Conservation (phyloP, 495 filamentous ascomycete genomes). For the Podospora pseudocomata region DNA sequence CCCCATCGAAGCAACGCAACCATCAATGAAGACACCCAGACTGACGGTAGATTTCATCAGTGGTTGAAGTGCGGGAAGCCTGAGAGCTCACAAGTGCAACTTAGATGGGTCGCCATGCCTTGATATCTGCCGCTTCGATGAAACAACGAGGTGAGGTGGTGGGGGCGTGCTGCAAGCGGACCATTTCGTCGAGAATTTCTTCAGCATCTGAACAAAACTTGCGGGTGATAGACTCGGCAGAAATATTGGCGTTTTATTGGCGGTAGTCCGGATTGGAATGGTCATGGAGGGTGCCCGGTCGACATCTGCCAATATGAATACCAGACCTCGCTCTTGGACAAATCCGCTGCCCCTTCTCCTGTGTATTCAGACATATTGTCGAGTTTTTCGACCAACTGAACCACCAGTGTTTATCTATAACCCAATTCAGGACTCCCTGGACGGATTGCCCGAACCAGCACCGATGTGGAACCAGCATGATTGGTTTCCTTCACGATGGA, state of each 20-base stretch:
- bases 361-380: not conserved
- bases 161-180: not conserved
- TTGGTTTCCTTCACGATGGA: not conserved
- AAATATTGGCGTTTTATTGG: not conserved
- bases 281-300: not conserved
- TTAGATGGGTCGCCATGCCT: not conserved
- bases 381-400: not conserved
- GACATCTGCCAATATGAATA: not conserved
- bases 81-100: not conserved
- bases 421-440: not conserved
- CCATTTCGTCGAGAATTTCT: not conserved
- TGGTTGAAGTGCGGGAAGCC: not conserved
- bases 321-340: not conserved
- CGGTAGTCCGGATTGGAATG: not conserved
- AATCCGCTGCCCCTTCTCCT: not conserved
- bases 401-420: not conserved
- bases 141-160: not conserved
- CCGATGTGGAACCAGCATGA: not conserved
- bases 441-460: not conserved
- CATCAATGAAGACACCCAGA: not conserved
- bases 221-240: not conserved
- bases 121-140: too few species aligned
- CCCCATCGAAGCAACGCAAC: not conserved
- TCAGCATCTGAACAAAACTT: not conserved
- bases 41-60: not conserved